Base-by-base conservation (phyloP, 202 grass and related monocot genomes). In the Bolboschoenoplectus hybrid region DNA sequence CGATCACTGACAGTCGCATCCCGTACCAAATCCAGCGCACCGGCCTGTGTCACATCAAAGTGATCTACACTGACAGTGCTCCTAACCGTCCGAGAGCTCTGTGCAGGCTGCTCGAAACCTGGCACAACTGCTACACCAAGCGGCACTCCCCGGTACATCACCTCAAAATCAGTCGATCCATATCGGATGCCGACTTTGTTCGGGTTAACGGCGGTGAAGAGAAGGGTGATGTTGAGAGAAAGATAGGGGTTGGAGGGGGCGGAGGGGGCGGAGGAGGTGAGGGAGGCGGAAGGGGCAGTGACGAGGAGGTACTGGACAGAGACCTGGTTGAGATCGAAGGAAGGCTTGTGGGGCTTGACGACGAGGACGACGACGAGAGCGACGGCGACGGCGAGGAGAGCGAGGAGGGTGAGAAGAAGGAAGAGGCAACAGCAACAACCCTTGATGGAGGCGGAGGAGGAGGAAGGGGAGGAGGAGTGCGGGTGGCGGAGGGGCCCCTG, bases 241-340 rank as follows among this genome's bases (percentile, higher is more conserved):
- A 99, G 90, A 87, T 99, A 99, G 58, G 93, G 93, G 72, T 91
- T 91, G 49, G 80, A 85, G 57, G 92, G 40, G 11, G 53, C 49
- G 40, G 46, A 77, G 51, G 89, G 44, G 1, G 84, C n/a, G 60
- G 86, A 39, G 13, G 84, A 16, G 39, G 88, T 39, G 2, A 81
- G 50, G 1, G 91, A 44, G 7, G 91, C 6, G 45, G 95, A 83
- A 45, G 97, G 88, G 82, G 93, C 63, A 16, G 93, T 80, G 14
- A 99, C 92, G 7, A 99, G 90, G 83, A 99, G 92, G 92, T 99
- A 99, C 70, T 96, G 93, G 64, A 99, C 93, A 88, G 90, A 88
- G 43, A 97, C 97, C 75, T 99, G 97, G 91, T 99, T 93, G 76
- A 99, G 97, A 85, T 99, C 97, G 93, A 99, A 99, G 79, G 95